Evolutionary conservation across 306 rosid genomes (phyloP).

Genomic region (Dalbergia cochinchinensis): DNA sequence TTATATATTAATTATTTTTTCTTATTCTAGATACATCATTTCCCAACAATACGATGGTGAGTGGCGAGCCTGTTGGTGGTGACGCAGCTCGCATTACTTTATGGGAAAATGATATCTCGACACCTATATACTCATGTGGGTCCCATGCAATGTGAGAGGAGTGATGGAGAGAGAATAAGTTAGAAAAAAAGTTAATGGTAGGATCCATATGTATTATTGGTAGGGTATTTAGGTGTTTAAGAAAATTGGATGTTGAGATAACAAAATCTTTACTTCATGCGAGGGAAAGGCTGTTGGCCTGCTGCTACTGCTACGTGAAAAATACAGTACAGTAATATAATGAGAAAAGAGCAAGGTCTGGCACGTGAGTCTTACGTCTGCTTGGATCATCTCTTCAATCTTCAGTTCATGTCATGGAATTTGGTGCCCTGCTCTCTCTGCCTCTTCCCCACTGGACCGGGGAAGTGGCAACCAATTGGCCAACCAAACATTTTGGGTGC

Average conservation of each 20-base stretch:
- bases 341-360: neutral
- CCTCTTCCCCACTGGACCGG: neutral
- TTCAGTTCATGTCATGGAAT: neutral
- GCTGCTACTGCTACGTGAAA: no score
- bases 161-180: no score
- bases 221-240: no score
- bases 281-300: neutral
- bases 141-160: no score
- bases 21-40: no score
- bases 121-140: no score
- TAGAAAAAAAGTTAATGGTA: no score
- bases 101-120: no score
- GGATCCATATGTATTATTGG: no score
- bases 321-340: neutral
- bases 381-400: neutral
- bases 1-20: no score
- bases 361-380: constrained; percentile 32
- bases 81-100: neutral
- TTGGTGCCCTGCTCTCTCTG: constrained; percentile 17
- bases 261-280: neutral
- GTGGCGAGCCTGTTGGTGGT: neutral
- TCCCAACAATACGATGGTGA: neutral
- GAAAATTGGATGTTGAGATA: no score
- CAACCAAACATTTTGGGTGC: neutral
- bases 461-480: constrained; percentile 12